Evolutionary conservation across 2,329 filamentous ascomycete genomes (phyloP).

Genomic region (Dryadomyces quercus-mongolicae): DNA sequence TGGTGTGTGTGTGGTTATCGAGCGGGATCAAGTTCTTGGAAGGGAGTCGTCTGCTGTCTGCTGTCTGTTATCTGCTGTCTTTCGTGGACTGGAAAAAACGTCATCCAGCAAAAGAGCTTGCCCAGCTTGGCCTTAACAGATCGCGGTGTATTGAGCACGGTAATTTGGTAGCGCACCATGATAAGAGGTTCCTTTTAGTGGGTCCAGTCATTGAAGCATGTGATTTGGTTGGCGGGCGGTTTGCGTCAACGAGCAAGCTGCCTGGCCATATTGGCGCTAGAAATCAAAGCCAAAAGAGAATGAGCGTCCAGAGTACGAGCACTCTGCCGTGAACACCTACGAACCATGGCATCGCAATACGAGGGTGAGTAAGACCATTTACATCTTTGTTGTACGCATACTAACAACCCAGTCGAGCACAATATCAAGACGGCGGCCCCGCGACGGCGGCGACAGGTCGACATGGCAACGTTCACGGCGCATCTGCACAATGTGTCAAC

Average conservation of each 20-base stretch:
- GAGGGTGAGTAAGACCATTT: slow-evolving; percentile 41
- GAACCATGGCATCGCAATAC: slow-evolving; percentile 43
- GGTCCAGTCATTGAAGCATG: neutral
- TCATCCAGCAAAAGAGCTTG: no score
- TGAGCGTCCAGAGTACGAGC: no score
- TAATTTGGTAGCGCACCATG: neutral
- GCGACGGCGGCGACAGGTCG: slow-evolving; percentile 38
- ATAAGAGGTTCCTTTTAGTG: neutral
- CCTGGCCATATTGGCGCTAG: neutral
- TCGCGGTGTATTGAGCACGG: neutral
- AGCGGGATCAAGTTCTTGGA: no score
- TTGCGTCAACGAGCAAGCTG: slow-evolving; percentile 5
- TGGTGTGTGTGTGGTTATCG: neutral
- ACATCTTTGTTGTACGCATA: no score
- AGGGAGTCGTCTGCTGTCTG: no score
- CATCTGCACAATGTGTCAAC: slow-evolving; percentile 40
- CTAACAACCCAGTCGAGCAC: slow-evolving; percentile 59
- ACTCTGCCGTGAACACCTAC: neutral
- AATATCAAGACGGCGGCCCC: slow-evolving; percentile 37
- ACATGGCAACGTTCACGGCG: slow-evolving; percentile 52
- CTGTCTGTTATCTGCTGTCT: no score
- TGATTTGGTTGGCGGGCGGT: neutral
- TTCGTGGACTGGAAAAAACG: no score
- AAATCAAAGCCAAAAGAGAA: neutral
- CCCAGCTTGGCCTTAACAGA: neutral